Evolutionary conservation across 495 filamentous ascomycete species (phyloP).

Genomic region (Penicillium silybi): DNA sequence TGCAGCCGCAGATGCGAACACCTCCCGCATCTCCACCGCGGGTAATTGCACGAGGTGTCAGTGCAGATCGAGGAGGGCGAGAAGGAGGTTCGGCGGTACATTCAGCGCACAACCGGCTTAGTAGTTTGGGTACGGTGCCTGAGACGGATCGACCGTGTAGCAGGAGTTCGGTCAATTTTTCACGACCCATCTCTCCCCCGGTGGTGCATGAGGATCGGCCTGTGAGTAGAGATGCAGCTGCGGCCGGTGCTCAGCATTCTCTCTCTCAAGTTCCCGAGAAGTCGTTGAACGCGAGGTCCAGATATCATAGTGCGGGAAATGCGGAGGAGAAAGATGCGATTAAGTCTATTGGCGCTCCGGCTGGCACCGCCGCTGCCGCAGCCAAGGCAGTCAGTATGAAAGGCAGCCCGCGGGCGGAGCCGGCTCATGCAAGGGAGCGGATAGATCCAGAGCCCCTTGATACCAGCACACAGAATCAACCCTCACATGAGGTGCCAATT

Average conservation of each 20-base stretch:
- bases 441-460: neutral
- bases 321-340: slow-evolving; percentile 42
- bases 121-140: slow-evolving; percentile 33
- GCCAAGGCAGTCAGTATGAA: slow-evolving; percentile 26
- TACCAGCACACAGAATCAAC: neutral
- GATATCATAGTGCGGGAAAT: slow-evolving; percentile 27
- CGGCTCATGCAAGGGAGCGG: slow-evolving; percentile 5
- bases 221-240: slow-evolving; percentile 13
- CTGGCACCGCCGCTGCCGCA: slow-evolving; percentile 35
- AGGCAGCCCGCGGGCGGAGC: slow-evolving; percentile 1
- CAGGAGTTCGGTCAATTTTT: slow-evolving; percentile 77
- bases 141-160: slow-evolving; percentile 56
- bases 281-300: slow-evolving; percentile 52
- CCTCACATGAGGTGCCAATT: neutral
- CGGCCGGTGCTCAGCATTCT: slow-evolving; percentile 28
- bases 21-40: slow-evolving; percentile 43
- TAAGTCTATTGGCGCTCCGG: slow-evolving; percentile 32
- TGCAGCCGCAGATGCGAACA: slow-evolving; percentile 50
- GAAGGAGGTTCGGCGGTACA: slow-evolving; percentile 16
- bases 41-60: slow-evolving; percentile 36
- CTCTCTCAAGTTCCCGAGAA: slow-evolving; percentile 45
- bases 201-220: slow-evolving; percentile 14
- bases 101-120: slow-evolving; percentile 16
- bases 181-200: slow-evolving; percentile 47
- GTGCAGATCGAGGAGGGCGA: slow-evolving; percentile 39